A percentile compares a stretch with the other conserved stretches of the same genome.
These are phyloP conservation scores for Lentinus brumalis DNA, from an alignment of 768 basidiomycete species.

Conservation along the genomic window DNA sequence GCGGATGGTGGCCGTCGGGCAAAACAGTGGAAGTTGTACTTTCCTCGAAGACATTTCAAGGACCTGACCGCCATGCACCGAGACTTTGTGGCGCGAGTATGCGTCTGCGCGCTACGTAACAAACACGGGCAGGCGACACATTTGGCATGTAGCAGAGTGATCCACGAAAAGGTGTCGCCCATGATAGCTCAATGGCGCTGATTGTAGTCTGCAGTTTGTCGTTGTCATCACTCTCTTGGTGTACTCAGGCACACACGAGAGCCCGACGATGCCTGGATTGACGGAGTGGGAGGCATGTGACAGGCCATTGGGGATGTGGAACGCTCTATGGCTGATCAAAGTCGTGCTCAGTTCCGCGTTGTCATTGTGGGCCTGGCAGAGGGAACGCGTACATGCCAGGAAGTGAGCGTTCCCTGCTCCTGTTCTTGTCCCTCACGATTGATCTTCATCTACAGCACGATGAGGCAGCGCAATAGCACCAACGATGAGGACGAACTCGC, in stretches of 20 bases:
- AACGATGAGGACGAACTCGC: slow-evolving; percentile 23
- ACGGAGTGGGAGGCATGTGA: slow-evolving; percentile 67
- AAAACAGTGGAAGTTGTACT: too few species aligned
- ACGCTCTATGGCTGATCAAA: slow-evolving; percentile 62
- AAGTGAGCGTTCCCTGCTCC: slow-evolving; percentile 14
- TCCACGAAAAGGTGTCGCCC: background rate
- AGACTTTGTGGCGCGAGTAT: too few species aligned
- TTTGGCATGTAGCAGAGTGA: too few species aligned
- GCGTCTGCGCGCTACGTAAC: too few species aligned
- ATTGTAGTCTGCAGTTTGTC: slow-evolving; percentile 42
- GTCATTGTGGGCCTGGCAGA: slow-evolving; percentile 57
- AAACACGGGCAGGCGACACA: too few species aligned
- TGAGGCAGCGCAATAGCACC: background rate
- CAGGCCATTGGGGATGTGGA: slow-evolving; percentile 68
- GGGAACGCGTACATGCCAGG: slow-evolving; percentile 26
- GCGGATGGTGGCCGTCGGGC: too few species aligned
- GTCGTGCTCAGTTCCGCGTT: slow-evolving; percentile 50
- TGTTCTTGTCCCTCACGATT: background rate
- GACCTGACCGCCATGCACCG: too few species aligned
- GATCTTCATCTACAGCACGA: background rate
- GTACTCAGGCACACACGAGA: slow-evolving; percentile 48
- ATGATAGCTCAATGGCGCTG: background rate
- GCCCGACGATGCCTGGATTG: slow-evolving; percentile 40
- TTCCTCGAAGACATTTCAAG: too few species aligned
- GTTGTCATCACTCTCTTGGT: slow-evolving; percentile 53